A percentile compares a stretch with the other conserved stretches of the same genome.
phyloP scores from a whole-genome alignment of 2,329 filamentous ascomycete genomes.

The Zasmidium cellare region DNA sequence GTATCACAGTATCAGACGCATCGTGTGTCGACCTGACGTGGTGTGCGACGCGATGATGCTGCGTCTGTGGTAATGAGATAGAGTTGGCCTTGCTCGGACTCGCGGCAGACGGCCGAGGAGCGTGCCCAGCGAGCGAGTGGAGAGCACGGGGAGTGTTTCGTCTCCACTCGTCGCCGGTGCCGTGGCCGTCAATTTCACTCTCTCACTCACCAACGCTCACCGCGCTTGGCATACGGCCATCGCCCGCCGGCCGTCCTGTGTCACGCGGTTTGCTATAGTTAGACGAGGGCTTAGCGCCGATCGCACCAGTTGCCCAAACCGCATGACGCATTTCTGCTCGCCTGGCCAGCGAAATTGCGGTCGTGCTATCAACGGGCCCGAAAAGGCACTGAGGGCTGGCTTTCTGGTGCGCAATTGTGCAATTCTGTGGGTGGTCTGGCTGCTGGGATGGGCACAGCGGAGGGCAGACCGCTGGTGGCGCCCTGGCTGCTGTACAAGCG shows the following conservation, averaged over 20 bases:
- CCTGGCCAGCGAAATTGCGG: neutral
- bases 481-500: too few species aligned
- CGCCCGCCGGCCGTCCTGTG: too few species aligned
- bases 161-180: neutral
- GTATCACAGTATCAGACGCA: too few species aligned
- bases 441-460: too few species aligned
- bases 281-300: neutral
- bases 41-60: too few species aligned
- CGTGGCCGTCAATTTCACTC: neutral
- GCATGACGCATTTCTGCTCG: neutral
- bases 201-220: too few species aligned
- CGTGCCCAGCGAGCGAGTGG: neutral
- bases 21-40: too few species aligned
- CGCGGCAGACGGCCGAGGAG: neutral
- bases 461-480: too few species aligned
- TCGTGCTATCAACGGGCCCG: neutral
- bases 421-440: too few species aligned
- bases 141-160: neutral
- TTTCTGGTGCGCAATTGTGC: too few species aligned
- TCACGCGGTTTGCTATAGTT: neutral
- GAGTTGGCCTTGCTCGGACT: too few species aligned
- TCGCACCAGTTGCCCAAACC: neutral
- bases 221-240: neutral
- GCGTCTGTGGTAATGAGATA: too few species aligned
- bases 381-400: neutral